Evolutionary conservation across 2,329 filamentous ascomycete genomes (phyloP).

Genomic region (Phaeophleospora eucalypticola): DNA sequence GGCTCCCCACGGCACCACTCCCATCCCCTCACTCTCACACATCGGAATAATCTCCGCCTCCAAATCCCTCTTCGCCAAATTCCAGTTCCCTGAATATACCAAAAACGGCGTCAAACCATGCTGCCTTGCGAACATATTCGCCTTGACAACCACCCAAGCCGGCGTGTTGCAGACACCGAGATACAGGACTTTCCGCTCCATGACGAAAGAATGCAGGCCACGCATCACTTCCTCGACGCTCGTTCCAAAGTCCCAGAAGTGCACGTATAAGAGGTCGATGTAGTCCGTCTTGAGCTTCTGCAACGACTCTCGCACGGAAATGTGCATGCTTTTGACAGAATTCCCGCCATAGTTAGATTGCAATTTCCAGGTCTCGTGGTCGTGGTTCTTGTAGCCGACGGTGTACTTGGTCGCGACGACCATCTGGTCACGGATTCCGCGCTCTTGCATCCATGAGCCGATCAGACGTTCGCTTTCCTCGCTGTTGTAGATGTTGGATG

Average conservation of each 20-base stretch:
- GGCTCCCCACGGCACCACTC: conserved; percentile 53
- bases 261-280: conserved; percentile 50
- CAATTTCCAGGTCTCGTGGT: conserved; percentile 26
- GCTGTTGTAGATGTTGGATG: conserved; percentile 34
- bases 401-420: conserved; percentile 51
- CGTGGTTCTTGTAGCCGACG: conserved; percentile 22
- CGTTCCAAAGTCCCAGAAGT: conserved; percentile 32
- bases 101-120: conserved; percentile 66
- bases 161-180: conserved; percentile 65
- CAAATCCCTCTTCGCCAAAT: conserved; percentile 41
- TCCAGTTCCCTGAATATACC: conserved; percentile 63
- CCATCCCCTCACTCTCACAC: conserved; percentile 58
- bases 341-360: conserved; percentile 55
- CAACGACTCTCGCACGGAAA: conserved; percentile 37
- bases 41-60: conserved; percentile 56
- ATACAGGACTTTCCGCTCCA: conserved; percentile 60
- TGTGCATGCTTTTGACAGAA: conserved; percentile 57
- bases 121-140: conserved; percentile 54
- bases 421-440: conserved; percentile 58
- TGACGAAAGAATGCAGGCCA: conserved; percentile 57
- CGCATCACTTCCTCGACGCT: conserved; percentile 65
- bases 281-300: conserved; percentile 62
- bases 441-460: conserved; percentile 24
- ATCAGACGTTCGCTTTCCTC: conserved; percentile 31
- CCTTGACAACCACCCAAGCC: conserved; percentile 50